Conservation (phyloP, 441 rosid species). For the Euphorbia schlechtendalii region DNA sequence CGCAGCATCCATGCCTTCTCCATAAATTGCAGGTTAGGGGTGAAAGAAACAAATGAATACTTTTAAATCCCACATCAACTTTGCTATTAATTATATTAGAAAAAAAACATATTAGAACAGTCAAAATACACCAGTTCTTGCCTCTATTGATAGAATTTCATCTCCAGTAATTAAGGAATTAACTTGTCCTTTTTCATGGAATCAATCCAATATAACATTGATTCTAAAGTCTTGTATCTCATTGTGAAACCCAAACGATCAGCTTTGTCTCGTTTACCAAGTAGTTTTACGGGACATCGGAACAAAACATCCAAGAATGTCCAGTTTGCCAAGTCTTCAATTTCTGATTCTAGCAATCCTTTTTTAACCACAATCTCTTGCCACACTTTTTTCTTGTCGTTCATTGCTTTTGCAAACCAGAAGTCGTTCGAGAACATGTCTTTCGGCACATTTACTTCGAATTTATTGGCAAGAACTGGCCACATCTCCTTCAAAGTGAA, state of each 20-base stretch:
- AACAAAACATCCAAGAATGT: conserved; percentile 62
- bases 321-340: conserved; percentile 80
- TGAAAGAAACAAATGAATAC: no score
- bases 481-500: conserved; percentile 86
- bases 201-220: conserved; percentile 58
- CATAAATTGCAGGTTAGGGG: not conserved
- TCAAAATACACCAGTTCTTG: not conserved
- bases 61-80: no score
- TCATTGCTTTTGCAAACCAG: conserved; percentile 41
- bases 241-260: conserved; percentile 55
- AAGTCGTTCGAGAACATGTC: conserved; percentile 43
- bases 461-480: conserved; percentile 52
- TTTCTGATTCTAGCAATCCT: conserved; percentile 40
- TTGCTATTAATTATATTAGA: not conserved
- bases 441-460: conserved; percentile 41
- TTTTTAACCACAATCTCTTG: conserved; percentile 50
- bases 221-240: conserved; percentile 39
- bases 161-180: conserved; percentile 29
- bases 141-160: no score
- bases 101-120: not conserved
- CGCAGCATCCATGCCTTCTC: conserved; percentile 13
- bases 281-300: conserved; percentile 55
- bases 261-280: conserved; percentile 57
- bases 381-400: conserved; percentile 50
- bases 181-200: conserved; percentile 52